Base-by-base conservation (phyloP, 352 stramenopile genomes). In the Pythium sukuiense region DNA sequence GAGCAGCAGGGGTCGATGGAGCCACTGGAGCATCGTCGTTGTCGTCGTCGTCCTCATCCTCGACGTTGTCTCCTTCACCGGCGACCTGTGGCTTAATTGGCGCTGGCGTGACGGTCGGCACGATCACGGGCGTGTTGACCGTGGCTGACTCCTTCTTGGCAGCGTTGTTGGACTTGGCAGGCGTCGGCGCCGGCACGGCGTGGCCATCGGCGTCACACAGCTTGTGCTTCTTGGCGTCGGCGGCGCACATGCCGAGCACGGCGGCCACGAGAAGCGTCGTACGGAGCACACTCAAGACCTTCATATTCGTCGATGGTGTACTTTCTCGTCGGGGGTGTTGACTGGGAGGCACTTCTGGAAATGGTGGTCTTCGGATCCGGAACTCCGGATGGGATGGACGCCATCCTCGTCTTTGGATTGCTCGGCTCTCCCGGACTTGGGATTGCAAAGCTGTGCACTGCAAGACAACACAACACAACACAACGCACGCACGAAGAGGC, bases 151-250 rank as follows among this genome's bases (percentile, higher is more conserved):
- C 41, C 33, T 49, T 58, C 55, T 37, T 33, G 9, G 52, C 24
- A 20, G 26, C 37, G 49, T n/a, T 35, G 37, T 37, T 37, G 37
- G 56, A 26, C 37, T 53, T 20, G 26, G 49, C 63, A 26, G 49
- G 55, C 33, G 63, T 56, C n/a, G 56, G 63, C 33, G 63, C 56
- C 0, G 63, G 63, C 55, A 45, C 45, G 26, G 43, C 14, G 43
- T 69, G 62, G 50, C 56, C 45, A 24, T 65, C 64, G 33, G 57
- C 64, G 24, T 65, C 57, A 50, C 64, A 70, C 49, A 70, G 64
- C 50, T 65, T 64, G 57, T 46, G 20, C 50, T 70, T 70, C 64
- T 70, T 70, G 41, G 64, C 64, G 57, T 70, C 64, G 14, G 53
- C 41, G 39, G 55, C 41, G 57, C 54, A 65, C 27, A 53, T 37